phyloP scores from a whole-genome alignment of 129 eudicot genomes.

The Helichrysum umbraculigerum region DNA sequence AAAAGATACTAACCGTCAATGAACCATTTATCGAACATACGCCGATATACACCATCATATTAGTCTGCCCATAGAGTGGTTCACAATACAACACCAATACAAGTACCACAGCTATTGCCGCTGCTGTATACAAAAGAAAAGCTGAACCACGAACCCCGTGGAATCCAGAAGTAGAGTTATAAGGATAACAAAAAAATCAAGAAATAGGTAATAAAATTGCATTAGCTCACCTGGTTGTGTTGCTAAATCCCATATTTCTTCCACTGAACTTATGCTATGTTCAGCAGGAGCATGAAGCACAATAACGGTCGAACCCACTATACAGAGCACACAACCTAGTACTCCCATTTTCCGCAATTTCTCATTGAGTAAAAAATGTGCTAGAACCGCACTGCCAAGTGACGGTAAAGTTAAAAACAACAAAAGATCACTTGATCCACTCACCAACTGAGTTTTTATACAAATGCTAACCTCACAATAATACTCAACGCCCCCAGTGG shows the following conservation, averaged over 20 bases:
- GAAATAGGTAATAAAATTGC: conserved; percentile 17
- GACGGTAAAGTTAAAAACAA: background rate
- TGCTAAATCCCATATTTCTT: conserved; percentile 86
- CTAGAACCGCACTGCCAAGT: conserved; percentile 72
- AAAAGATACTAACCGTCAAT: conserved; percentile 67
- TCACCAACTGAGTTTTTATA: background rate
- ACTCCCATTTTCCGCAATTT: conserved; percentile 70
- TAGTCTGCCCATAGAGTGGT: conserved; percentile 84
- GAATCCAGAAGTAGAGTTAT: background rate
- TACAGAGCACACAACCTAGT: conserved; percentile 77
- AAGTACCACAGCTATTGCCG: conserved; percentile 71
- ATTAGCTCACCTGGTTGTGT: conserved; percentile 70
- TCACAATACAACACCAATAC: conserved; percentile 80
- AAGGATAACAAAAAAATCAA: background rate
- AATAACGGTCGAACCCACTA: conserved; percentile 76
- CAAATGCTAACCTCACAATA: conserved; percentile 66
- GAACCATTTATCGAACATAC: conserved; percentile 92
- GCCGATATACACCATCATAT: conserved; percentile 86
- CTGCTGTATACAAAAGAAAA: conserved; percentile 81
- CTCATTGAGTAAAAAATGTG: conserved; percentile 80
- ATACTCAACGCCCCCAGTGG: conserved; percentile 94
- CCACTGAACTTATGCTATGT: conserved; percentile 67
- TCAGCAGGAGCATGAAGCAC: conserved; percentile 96
- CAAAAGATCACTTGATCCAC: background rate
- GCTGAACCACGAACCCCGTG: conserved; percentile 49